Evolutionary conservation across 345 rosid species (phyloP).

Genomic region (Bruguiera gymnorhiza): DNA sequence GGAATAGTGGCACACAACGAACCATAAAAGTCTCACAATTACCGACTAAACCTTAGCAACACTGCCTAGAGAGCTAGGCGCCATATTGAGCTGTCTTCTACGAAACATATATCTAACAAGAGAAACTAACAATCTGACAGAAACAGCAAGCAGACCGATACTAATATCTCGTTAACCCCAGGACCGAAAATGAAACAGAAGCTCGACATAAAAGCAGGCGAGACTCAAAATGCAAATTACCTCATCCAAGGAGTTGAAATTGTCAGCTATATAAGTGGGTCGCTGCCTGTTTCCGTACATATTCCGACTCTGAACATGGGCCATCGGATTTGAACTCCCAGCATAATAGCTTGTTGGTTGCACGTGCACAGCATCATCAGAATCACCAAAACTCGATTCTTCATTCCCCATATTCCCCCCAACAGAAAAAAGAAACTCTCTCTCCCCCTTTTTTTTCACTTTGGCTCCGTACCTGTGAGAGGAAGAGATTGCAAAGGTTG

Average conservation of each 20-base stretch:
- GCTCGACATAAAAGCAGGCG: neutral
- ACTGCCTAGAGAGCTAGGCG: neutral
- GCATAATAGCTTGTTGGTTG: constrained; percentile 21
- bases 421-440: neutral
- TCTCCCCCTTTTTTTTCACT: no score
- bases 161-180: neutral
- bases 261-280: constrained; percentile 52
- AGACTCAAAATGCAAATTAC: constrained; percentile 26
- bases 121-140: no score
- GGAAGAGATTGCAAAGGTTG: neutral
- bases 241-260: constrained; percentile 73
- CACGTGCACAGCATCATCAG: constrained; percentile 17
- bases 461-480: neutral
- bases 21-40: neutral
- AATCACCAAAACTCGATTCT: constrained; percentile 28
- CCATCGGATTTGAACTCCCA: constrained; percentile 35
- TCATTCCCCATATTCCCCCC: constrained; percentile 33
- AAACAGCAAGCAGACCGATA: no score
- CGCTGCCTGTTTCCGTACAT: constrained; percentile 15
- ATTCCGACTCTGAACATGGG: constrained; percentile 12
- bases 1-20: neutral
- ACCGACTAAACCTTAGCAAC: neutral
- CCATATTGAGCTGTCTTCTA: neutral
- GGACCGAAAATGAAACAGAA: neutral
- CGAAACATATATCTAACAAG: no score